Percentiles rank a stretch among this genome's conserved stretches.
Conservation (phyloP, 1,139 yeast species). For the Sugiyamaella paludigena region DNA sequence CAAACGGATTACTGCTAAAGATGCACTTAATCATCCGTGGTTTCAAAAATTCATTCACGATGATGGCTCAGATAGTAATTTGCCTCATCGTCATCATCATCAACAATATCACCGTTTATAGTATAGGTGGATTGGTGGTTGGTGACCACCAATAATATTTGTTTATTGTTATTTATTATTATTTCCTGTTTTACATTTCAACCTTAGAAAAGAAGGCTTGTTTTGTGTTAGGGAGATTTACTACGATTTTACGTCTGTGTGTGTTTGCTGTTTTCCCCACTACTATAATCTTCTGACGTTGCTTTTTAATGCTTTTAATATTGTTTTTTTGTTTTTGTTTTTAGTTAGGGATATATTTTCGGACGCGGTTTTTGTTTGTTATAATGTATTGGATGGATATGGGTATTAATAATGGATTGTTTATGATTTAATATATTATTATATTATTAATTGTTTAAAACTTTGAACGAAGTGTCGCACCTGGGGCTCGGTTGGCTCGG, state of each 20-base stretch:
- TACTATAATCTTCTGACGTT: not conserved
- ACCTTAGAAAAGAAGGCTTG: not conserved
- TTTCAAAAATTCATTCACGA: conserved; percentile 25
- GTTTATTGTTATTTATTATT: not conserved
- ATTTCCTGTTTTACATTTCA: not conserved
- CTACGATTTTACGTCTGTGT: no score
- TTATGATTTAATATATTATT: conserved; percentile 1
- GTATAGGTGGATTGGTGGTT: no score
- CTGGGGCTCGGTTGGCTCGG: no score
- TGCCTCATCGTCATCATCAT: conserved; percentile 5
- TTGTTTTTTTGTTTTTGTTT: conserved; percentile 4
- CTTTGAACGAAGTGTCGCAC: no score
- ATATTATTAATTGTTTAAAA: not conserved
- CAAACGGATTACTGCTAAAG: conserved; percentile 70
- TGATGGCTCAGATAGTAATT: conserved; percentile 16
- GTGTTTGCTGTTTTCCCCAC: no score
- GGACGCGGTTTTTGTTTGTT: not conserved
- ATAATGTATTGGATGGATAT: not conserved
- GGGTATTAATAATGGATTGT: conserved; percentile 8
- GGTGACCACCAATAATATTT: no score
- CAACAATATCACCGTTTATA: not conserved
- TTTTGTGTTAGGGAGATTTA: no score
- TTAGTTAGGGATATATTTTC: conserved; percentile 9
- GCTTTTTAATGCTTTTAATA: not conserved
- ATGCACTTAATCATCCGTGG: conserved; percentile 73